Base-by-base conservation (phyloP, 805 yeast genomes). In the Myxozyma melibiosi region DNA sequence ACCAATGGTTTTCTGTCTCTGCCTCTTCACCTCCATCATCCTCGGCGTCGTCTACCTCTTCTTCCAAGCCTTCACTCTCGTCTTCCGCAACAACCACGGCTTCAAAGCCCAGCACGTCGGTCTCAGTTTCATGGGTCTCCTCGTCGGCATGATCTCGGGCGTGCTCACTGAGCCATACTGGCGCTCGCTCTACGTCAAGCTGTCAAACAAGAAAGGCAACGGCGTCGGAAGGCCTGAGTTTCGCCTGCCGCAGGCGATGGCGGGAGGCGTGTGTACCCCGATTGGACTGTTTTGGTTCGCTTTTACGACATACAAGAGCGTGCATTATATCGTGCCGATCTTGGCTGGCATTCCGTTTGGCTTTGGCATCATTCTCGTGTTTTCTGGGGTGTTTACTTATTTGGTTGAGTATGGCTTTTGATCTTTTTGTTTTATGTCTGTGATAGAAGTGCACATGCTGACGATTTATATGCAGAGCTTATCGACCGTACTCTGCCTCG, bases 121-220 rank as follows among this genome's bases (percentile, higher is more conserved):
- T 38, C 71, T 83, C 42, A 79, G 87, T 0, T 86, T 84, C 68
- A 53, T 84, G 38, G 81, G 87, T 11, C 69, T 87, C 34, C 84
- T 83, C 0, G 81, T 89, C 0, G 67, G 67, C 3, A 46, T 78
- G 57, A 45, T 74, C 18, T 4, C 78, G 1, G 88, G 87, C 4
- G 75, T 80, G 2, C 51, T 74, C 4, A 66, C 80, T 39, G 82
- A 83, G 76, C 77, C 84, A 3, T 67, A 72, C 66, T 62, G 57
- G 53, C 96, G 88, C 66, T 76, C 72, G 92, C 89, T 64, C 79
- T 85, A 54, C 85, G 67, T 76, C 18, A 88, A 37, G 86, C 85
- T 68, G 91, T 14, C 72, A 72, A 33, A 85, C 83, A 66, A 68
- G 74, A 38, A 71, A 58, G 71, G 39, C 25, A 11, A 55, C 61